Percentiles rank a stretch among this genome's conserved stretches.
phyloP scores from a whole-genome alignment of 2,329 filamentous ascomycete species.

The Lachnellula cervina region DNA sequence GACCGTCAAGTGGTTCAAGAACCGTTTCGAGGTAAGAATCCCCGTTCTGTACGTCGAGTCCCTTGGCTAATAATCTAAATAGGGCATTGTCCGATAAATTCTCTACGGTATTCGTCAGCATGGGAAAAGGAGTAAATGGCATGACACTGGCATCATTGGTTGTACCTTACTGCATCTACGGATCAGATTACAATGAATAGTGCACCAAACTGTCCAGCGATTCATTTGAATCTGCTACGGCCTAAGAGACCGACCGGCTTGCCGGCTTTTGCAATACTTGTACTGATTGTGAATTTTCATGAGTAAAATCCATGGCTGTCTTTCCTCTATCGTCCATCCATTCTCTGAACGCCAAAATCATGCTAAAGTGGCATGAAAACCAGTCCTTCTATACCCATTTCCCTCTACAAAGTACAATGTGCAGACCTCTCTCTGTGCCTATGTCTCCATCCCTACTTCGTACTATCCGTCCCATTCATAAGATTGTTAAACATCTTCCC shows the following conservation, averaged over 20 bases:
- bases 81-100: slow-evolving; percentile 96
- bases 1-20: slow-evolving; percentile 98
- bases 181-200: slow-evolving; percentile 37
- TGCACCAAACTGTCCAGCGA: slow-evolving; percentile 44
- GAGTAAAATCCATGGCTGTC: too few relatives aligned
- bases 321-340: too few relatives aligned
- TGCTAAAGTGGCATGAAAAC: not conserved
- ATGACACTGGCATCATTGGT: slow-evolving; percentile 21
- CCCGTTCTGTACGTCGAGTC: not conserved
- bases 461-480: slow-evolving; percentile 17
- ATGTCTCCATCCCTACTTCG: slow-evolving; percentile 13
- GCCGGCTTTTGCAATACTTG: slow-evolving; percentile 49
- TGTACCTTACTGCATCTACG: slow-evolving; percentile 31
- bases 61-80: slow-evolving; percentile 31
- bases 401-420: not conserved
- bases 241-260: slow-evolving; percentile 71
- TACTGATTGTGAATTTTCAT: too few relatives aligned
- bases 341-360: not conserved
- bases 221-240: slow-evolving; percentile 56
- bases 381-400: not conserved
- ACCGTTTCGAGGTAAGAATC: slow-evolving; percentile 26
- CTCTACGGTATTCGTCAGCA: slow-evolving; percentile 13
- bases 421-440: not conserved
- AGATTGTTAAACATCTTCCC: slow-evolving; percentile 24
- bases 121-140: slow-evolving; percentile 27